Conservation (phyloP, 2,329 filamentous ascomycete genomes). For the Cercospora sp. region DNA sequence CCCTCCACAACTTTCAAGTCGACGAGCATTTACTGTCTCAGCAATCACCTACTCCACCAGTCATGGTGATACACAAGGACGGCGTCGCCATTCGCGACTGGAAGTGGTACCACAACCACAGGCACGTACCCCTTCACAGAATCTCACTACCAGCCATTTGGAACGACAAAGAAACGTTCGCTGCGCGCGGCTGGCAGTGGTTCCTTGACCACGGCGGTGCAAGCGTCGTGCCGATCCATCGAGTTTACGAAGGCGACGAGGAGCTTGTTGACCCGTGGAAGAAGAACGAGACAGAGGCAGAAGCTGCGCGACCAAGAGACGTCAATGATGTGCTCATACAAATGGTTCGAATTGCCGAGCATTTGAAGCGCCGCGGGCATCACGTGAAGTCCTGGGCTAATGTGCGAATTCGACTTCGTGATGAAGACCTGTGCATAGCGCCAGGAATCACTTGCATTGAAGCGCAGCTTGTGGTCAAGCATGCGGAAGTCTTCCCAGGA, state of each 20-base stretch:
- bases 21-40: too few species aligned
- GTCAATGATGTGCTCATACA: background rate
- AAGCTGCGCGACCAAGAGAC: background rate
- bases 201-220: background rate
- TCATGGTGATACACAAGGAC: background rate
- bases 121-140: background rate
- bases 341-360: background rate
- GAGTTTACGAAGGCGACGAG: background rate
- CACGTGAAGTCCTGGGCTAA: background rate
- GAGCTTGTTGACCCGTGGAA: background rate
- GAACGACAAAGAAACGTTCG: background rate
- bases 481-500: too few species aligned
- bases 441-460: too few species aligned
- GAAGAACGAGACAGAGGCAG: background rate
- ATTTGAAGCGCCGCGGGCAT: background rate
- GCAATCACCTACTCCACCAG: too few species aligned
- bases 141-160: background rate
- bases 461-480: too few species aligned
- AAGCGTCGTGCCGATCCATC: background rate
- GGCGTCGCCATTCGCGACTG: background rate
- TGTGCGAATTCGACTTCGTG: background rate
- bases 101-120: background rate
- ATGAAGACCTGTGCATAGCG: too few species aligned
- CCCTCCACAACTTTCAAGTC: too few species aligned
- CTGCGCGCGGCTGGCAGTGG: background rate